phyloP scores from a whole-genome alignment of 495 filamentous ascomycete genomes.

The Penicillium verhagenii region DNA sequence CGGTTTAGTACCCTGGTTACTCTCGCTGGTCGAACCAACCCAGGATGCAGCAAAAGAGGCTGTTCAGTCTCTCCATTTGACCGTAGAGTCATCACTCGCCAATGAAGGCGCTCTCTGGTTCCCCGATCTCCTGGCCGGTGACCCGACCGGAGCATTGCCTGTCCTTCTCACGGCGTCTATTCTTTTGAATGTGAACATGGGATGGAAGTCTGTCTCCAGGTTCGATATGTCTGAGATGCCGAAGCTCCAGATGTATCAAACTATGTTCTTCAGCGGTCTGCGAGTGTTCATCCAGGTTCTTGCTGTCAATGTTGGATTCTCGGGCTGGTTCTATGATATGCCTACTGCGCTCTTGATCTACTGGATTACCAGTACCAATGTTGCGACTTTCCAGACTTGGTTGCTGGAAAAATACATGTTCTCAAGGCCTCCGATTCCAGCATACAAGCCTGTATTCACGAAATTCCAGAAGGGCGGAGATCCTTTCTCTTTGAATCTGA shows the following conservation, averaged over 20 bases:
- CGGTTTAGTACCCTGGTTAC: conserved; percentile 51
- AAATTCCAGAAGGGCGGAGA: conserved; percentile 15
- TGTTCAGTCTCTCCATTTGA: conserved; percentile 16
- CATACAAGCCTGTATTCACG: conserved; percentile 20
- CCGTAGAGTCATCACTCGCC: conserved; percentile 56
- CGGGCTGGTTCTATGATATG: conserved; percentile 40
- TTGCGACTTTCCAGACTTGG: conserved; percentile 39
- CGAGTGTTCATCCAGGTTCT: conserved; percentile 29
- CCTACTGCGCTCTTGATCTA: conserved; percentile 69
- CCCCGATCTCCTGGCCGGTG: conserved; percentile 66
- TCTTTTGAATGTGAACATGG: conserved; percentile 33
- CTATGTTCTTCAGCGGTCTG: conserved; percentile 18
- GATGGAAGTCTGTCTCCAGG: conserved; percentile 27
- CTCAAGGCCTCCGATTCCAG: conserved; percentile 18
- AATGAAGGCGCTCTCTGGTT: conserved; percentile 82
- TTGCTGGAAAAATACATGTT: conserved; percentile 39
- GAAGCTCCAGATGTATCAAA: conserved; percentile 21
- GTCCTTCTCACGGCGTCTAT: conserved; percentile 46
- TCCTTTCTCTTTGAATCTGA: conserved; percentile 21
- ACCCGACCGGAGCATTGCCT: conserved; percentile 69
- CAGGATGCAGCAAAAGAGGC: background rate
- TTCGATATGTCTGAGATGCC: conserved; percentile 28
- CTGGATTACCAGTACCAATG: conserved; percentile 60
- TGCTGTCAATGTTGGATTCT: conserved; percentile 31
- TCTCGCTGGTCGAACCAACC: conserved; percentile 17